Conservation (phyloP, 2,329 filamentous ascomycete species). For the Sordariomycetes sp. region DNA sequence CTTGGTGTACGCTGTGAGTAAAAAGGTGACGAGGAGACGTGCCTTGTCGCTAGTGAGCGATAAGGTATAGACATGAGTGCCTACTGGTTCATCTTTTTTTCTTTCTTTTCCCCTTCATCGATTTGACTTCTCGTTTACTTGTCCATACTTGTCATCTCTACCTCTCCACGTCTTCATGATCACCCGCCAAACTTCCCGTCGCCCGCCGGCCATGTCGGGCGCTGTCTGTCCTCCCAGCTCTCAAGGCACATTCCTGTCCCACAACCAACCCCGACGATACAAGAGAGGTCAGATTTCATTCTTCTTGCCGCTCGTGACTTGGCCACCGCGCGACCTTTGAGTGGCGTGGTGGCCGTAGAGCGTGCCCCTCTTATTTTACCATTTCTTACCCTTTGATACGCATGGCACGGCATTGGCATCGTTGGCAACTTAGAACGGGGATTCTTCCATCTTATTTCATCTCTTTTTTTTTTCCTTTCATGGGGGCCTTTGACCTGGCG, state of each 20-base stretch:
- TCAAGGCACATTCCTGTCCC: neutral
- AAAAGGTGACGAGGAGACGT: conserved; percentile 42
- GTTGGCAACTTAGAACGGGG: conserved; percentile 2
- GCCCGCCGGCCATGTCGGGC: conserved; percentile 2
- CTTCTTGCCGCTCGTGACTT: neutral
- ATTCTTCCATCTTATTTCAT: conserved; percentile 1
- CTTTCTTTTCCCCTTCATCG: neutral
- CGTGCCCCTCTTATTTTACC: neutral
- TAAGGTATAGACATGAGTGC: neutral
- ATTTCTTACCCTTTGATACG: neutral
- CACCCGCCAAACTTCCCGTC: neutral
- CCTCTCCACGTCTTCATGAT: neutral
- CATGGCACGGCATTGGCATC: conserved; percentile 3
- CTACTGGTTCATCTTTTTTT: neutral
- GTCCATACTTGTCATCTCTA: conserved; percentile 3
- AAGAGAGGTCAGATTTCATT: neutral
- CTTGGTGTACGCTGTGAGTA: conserved; percentile 58
- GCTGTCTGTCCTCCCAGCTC: neutral
- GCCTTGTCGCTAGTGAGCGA: neutral
- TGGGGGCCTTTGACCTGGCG: conserved; percentile 1
- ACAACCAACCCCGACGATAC: neutral
- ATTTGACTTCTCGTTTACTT: neutral
- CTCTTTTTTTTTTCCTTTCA: conserved; percentile 2
- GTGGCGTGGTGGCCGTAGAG: neutral
- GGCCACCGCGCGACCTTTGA: neutral